Evolutionary conservation across 106 monocot species (phyloP).

Genomic region (Posidonia australis): DNA sequence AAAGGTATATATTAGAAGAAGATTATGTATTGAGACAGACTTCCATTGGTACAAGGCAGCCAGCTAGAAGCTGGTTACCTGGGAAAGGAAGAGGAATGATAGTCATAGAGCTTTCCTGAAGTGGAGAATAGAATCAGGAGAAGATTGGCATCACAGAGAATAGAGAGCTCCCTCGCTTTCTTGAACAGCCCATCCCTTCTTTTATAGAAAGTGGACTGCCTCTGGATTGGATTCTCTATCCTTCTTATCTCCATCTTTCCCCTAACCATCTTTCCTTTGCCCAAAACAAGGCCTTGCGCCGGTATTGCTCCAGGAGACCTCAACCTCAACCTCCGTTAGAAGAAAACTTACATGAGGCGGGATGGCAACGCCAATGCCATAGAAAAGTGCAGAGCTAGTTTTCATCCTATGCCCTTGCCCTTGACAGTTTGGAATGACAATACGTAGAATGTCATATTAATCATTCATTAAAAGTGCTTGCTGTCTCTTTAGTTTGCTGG

Average conservation of each 20-base stretch:
- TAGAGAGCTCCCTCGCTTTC: slow-evolving; percentile 72
- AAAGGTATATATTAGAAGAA: neutral
- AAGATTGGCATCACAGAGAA: slow-evolving; percentile 73
- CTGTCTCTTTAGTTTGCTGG: no score
- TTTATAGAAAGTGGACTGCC: slow-evolving; percentile 93
- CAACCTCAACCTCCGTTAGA: neutral
- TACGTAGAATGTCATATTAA: no score
- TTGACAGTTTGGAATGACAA: no score
- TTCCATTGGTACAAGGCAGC: neutral
- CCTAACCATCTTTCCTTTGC: slow-evolving; percentile 40
- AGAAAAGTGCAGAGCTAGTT: no score
- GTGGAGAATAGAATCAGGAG: slow-evolving; percentile 82
- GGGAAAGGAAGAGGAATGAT: slow-evolving; percentile 52
- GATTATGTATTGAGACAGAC: neutral
- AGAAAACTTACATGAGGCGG: neutral
- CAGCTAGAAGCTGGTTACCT: no score
- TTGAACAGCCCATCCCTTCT: slow-evolving; percentile 91
- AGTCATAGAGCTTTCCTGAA: slow-evolving; percentile 78
- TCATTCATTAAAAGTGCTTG: no score
- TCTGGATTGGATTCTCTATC: slow-evolving; percentile 76
- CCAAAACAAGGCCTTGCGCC: neutral
- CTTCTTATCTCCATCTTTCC: slow-evolving; percentile 81
- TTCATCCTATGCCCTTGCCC: no score
- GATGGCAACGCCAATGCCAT: neutral
- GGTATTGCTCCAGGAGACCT: no score